Conservation (phyloP, 352 stramenopile species). For the Phytophthora podocarpi region DNA sequence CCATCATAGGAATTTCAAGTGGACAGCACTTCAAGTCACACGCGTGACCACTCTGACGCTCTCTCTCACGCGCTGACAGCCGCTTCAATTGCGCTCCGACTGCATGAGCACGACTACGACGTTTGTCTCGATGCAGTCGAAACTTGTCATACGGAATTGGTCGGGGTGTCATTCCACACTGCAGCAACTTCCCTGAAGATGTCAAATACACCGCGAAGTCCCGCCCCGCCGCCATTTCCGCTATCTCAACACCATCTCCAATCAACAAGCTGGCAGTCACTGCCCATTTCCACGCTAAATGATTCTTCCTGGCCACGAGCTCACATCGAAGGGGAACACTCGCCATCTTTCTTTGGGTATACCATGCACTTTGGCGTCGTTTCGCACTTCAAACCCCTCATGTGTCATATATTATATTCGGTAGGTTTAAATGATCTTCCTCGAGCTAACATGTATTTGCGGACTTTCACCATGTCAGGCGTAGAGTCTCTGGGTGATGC, state of each 20-base stretch:
- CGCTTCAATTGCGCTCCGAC: constrained; percentile 24
- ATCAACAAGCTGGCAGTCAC: constrained; percentile 8
- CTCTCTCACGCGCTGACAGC: constrained; percentile 6
- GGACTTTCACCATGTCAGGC: constrained; percentile 20
- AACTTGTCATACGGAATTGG: constrained; percentile 28
- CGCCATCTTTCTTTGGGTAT: too few species aligned
- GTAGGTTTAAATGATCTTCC: constrained; percentile 20
- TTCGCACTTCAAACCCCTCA: constrained; percentile 18
- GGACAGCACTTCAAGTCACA: constrained; percentile 19
- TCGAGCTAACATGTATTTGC: constrained; percentile 20
- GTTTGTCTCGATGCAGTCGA: constrained; percentile 8
- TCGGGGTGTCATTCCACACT: constrained; percentile 19
- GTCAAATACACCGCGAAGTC: constrained; percentile 30
- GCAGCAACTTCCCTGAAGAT: constrained; percentile 10
- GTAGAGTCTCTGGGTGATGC: constrained; percentile 22
- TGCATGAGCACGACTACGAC: constrained; percentile 20
- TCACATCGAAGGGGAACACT: constrained; percentile 22
- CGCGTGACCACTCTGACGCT: constrained; percentile 14
- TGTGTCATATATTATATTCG: constrained; percentile 5
- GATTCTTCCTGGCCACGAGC: constrained; percentile 16
- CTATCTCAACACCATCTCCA: constrained; percentile 10
- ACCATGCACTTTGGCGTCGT: constrained; percentile 15
- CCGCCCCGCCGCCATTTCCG: constrained; percentile 13
- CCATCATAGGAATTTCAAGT: constrained; percentile 3
- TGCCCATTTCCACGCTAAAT: constrained; percentile 23